A percentile compares a stretch with the other conserved stretches of the same genome.
These are phyloP conservation scores for Malassezia dermatis DNA, from an alignment of 1,284 basidiomycete genomes.

Conservation along the genomic window DNA sequence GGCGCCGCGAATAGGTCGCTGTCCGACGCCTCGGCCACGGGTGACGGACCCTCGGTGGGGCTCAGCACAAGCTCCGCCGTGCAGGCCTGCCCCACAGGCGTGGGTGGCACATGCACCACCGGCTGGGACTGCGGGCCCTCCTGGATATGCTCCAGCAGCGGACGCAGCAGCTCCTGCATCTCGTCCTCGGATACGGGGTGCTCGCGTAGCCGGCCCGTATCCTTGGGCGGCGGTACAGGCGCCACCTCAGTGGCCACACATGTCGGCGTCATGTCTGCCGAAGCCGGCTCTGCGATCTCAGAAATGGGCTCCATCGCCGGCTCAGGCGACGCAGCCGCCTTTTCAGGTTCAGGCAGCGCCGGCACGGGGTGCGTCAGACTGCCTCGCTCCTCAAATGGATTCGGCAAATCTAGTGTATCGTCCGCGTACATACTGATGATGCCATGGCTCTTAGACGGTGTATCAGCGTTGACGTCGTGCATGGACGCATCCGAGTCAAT, in stretches of 20 bases:
- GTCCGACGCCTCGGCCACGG: background rate
- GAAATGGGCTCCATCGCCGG: background rate
- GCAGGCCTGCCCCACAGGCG: background rate
- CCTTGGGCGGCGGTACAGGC: background rate
- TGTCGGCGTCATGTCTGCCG: background rate
- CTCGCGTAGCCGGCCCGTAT: background rate
- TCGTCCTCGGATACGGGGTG: constrained; percentile 11
- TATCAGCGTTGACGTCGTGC: background rate
- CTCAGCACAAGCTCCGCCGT: constrained; percentile 1
- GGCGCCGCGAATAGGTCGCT: background rate
- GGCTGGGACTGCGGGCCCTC: background rate
- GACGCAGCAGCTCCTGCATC: constrained; percentile 12
- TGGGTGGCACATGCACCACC: background rate
- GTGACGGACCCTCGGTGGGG: background rate
- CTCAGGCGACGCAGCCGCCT: background rate
- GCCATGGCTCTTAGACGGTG: background rate
- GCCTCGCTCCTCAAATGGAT: constrained; percentile 10
- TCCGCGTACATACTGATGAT: constrained; percentile 8
- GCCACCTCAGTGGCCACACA: background rate
- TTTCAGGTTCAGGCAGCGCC: constrained; percentile 5
- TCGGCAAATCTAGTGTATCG: constrained; percentile 10
- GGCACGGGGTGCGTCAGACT: background rate
- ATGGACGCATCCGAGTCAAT: background rate
- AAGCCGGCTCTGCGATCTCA: background rate
- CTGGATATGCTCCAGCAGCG: constrained; percentile 9